Percentiles rank a stretch among this genome's conserved stretches.
phyloP scores from a whole-genome alignment of 1,284 basidiomycete species.

The Cronartium ribicola region DNA sequence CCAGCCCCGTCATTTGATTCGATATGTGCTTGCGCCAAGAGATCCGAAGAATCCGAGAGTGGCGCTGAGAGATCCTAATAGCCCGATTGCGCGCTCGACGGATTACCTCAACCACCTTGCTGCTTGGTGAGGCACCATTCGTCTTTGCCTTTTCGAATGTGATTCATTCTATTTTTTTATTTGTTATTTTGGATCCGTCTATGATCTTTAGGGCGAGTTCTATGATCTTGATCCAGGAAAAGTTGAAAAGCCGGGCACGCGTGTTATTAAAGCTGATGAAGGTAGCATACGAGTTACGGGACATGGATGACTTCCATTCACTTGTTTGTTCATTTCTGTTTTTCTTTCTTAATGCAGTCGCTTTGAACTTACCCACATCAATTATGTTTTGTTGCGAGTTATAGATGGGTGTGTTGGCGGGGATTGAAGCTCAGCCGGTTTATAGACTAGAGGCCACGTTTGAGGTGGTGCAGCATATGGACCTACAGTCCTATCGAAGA shows the following conservation, averaged over 20 bases:
- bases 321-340: conserved; percentile 39
- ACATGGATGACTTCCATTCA: conserved; percentile 50
- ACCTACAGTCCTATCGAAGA: conserved; percentile 46
- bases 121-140: conserved; percentile 44
- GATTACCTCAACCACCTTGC: conserved; percentile 48
- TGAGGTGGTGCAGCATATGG: conserved; percentile 45
- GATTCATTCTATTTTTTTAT: neutral
- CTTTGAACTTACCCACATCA: neutral
- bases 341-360: neutral
- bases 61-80: conserved; percentile 45
- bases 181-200: conserved; percentile 17
- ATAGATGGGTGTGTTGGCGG: conserved; percentile 48
- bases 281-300: conserved; percentile 47
- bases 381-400: neutral
- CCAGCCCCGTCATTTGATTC: conserved; percentile 49
- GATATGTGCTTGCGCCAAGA: conserved; percentile 48
- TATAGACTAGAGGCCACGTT: conserved; percentile 47
- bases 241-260: conserved; percentile 45
- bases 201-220: conserved; percentile 47
- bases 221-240: conserved; percentile 48
- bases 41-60: conserved; percentile 45
- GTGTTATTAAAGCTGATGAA: conserved; percentile 49
- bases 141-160: neutral
- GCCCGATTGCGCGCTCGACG: conserved; percentile 47
- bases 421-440: conserved; percentile 49